Conservation (phyloP, 305 asterid species). For the Coffea humblotiana region DNA sequence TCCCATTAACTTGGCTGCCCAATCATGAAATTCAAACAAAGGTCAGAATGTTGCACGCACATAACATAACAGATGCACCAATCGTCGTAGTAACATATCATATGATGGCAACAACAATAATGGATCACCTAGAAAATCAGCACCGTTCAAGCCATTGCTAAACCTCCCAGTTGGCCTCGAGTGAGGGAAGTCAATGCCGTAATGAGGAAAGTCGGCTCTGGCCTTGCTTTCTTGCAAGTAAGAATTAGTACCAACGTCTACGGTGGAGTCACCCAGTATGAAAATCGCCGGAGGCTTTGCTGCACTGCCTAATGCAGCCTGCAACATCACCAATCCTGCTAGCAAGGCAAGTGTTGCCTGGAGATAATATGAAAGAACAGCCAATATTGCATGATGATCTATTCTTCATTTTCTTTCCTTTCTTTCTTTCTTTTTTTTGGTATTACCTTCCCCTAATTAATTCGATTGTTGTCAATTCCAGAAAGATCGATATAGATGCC, state of each 20-base stretch:
- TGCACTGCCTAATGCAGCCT: not conserved
- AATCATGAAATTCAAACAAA: not conserved
- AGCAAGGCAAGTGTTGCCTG: not conserved
- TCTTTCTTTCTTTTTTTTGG: too few relatives aligned
- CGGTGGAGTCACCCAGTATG: conserved; percentile 75
- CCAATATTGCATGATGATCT: too few relatives aligned
- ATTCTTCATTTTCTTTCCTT: not conserved
- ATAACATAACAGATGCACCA: not conserved
- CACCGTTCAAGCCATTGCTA: conserved; percentile 71
- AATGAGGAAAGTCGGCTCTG: conserved; percentile 46
- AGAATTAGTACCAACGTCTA: conserved; percentile 75
- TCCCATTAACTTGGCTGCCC: conserved; percentile 59
- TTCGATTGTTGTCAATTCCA: not conserved
- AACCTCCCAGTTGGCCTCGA: conserved; percentile 63
- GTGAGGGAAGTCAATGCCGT: conserved; percentile 66
- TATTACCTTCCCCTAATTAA: not conserved
- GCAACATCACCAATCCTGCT: not conserved
- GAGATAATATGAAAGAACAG: not conserved
- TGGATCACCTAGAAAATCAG: conserved; percentile 56
- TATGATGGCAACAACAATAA: not conserved
- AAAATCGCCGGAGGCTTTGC: conserved; percentile 39
- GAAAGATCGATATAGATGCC: not conserved
- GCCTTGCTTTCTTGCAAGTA: conserved; percentile 26
- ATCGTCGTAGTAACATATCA: too few relatives aligned
- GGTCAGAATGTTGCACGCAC: not conserved